Evolutionary conservation across 192 early-diverging fungal species (phyloP), one percentile per base, ranked within the genome.

Genomic region (Cladochytrium replicatum): DNA sequence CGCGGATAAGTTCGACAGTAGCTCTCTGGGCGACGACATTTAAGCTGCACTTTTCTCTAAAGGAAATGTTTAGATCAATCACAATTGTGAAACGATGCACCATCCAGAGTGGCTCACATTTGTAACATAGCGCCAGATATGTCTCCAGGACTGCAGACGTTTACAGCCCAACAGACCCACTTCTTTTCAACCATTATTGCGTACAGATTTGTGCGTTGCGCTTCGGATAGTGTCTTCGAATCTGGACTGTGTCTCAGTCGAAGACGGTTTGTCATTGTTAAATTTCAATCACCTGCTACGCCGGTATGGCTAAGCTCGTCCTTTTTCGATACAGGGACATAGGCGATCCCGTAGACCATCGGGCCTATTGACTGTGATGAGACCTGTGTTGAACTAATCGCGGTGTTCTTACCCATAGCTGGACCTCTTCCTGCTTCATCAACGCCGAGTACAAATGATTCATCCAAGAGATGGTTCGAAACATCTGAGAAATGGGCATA

Each of bases 381-480:
- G 32, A 30, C 4, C 25, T 32, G 6, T 24, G 26, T 22, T 31
- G 38, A 11, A 34, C 3, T 57, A 38, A 29, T 17, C 40, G 0
- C 13, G 32, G 24, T 34, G 8, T 21, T 24, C 41, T 4, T 53
- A 75, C 84, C 89, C 0, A 97, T 74, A 0, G 96, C 94, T 4
- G 96, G 96, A 0, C 96, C 96, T 9, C 94, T 66, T 5, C 96
- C 96, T 21, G 96, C 96, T 50, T 99, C 96, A 57, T 99, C 96
- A 0, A 99, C 87, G 22, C 96, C 94, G 26, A 97, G 63, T 1
- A 87, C 72, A 52, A 44, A 11, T 11, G 13, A 13, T 37, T 44
- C 43, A 26, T 44, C 17, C 34, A 37, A 13, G 13, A 37, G 34
- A 13, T 13, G 17, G 17, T 13, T 13, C 17, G 34, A 17, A 37